A percentile compares a stretch with the other conserved stretches of the same genome.
phyloP scores from a whole-genome alignment of 164 flowering plant species.

The Stephania japonica region DNA sequence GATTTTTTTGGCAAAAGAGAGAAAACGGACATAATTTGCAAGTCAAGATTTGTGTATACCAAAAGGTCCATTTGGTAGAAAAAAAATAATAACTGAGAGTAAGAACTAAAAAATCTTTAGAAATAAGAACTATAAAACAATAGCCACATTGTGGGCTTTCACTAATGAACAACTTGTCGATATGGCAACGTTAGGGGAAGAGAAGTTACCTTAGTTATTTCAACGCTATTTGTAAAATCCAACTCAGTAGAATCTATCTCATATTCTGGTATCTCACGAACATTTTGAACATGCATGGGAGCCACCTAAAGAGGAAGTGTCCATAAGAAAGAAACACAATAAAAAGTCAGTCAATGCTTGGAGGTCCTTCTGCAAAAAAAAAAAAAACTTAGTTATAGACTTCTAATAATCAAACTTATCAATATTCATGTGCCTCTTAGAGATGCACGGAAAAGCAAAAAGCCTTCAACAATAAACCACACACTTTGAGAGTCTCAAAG shows the following conservation, averaged over 20 bases:
- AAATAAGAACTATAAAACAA: neutral
- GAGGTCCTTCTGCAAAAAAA: neutral
- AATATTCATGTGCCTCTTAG: neutral
- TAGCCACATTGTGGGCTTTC: neutral
- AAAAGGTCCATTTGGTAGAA: neutral
- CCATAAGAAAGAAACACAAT: neutral
- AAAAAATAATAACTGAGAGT: neutral
- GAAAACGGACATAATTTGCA: no score
- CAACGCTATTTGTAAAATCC: conserved; percentile 70
- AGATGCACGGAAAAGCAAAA: neutral
- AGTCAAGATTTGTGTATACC: no score
- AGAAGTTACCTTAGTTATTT: conserved; percentile 62
- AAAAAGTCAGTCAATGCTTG: neutral
- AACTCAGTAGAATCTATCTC: conserved; percentile 77
- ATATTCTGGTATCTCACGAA: conserved; percentile 87
- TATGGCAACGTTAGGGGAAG: neutral
- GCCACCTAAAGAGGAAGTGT: conserved; percentile 42
- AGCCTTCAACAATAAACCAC: neutral
- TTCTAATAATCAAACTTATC: neutral
- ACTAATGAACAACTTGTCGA: neutral
- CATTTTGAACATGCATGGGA: conserved; percentile 79
- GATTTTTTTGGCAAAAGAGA: no score
- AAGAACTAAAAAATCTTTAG: neutral
- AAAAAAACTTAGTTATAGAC: neutral
- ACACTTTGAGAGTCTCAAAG: neutral